These are phyloP conservation scores for Mycocentrospora acerina DNA, from an alignment of 2,329 filamentous ascomycete genomes.

Conservation along the genomic window DNA sequence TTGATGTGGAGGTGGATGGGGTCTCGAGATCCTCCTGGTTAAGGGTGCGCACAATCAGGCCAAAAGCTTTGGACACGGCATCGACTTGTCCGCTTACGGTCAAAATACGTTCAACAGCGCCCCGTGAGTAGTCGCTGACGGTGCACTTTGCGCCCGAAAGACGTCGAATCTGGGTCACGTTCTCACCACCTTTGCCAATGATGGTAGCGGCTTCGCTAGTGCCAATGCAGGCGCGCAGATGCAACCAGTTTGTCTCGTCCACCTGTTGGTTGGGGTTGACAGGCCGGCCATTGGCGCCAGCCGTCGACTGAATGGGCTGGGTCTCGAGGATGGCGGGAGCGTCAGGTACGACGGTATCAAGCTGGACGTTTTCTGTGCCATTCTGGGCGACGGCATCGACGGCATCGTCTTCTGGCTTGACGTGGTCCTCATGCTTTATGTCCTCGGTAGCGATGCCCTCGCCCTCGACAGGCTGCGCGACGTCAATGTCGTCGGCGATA, in stretches of 20 bases:
- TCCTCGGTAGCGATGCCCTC: conserved; percentile 37
- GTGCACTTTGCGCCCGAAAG: conserved; percentile 97
- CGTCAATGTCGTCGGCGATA: conserved; percentile 52
- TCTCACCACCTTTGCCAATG: conserved; percentile 98
- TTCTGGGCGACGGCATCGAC: conserved; percentile 43
- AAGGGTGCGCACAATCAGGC: conserved; percentile 93
- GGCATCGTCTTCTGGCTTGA: conserved; percentile 22
- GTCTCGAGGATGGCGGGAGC: conserved; percentile 52
- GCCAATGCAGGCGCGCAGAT: conserved; percentile 94
- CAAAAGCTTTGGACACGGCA: conserved; percentile 97
- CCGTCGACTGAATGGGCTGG: conserved; percentile 61
- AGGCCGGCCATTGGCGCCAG: conserved; percentile 54
- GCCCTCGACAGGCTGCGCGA: conserved; percentile 38
- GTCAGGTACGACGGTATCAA: conserved; percentile 71
- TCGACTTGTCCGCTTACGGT: conserved; percentile 97
- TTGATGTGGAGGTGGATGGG: conserved; percentile 88
- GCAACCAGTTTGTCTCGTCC: conserved; percentile 95
- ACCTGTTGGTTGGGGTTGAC: conserved; percentile 57
- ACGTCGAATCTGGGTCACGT: conserved; percentile 93
- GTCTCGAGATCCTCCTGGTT: conserved; percentile 94
- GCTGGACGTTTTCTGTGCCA: conserved; percentile 62
- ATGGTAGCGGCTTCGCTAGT: conserved; percentile 96
- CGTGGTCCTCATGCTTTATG: conserved; percentile 27
- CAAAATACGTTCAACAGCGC: conserved; percentile 94
- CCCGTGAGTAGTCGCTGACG: conserved; percentile 96